phyloP scores from a whole-genome alignment of 176 grass and related monocot species.

The Carex myosuroides region DNA sequence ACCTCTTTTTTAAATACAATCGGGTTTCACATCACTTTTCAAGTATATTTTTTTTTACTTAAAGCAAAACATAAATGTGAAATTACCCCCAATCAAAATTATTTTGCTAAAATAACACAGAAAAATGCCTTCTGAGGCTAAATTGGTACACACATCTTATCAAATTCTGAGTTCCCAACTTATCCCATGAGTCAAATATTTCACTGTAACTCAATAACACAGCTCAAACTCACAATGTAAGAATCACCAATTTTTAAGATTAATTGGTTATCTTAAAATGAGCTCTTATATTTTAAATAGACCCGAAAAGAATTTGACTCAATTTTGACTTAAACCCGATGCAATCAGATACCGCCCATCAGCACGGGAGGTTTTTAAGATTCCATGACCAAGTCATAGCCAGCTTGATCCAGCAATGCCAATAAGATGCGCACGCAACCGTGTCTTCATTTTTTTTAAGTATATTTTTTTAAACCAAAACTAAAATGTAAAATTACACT shows the following conservation, averaged over 20 bases:
- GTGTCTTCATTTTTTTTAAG: neutral
- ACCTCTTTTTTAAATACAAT: neutral
- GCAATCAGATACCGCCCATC: too few relatives aligned
- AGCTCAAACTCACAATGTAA: neutral
- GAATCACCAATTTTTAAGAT: neutral
- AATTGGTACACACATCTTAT: neutral
- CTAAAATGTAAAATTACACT: neutral
- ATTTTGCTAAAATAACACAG: neutral
- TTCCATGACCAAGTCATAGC: neutral
- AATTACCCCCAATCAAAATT: neutral
- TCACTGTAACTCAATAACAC: neutral
- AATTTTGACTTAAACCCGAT: too few relatives aligned
- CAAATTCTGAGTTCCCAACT: too few relatives aligned
- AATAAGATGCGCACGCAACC: neutral
- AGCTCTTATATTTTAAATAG: too few relatives aligned
- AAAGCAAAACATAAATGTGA: neutral
- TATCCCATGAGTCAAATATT: neutral
- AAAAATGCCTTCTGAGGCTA: neutral
- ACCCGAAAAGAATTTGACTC: too few relatives aligned
- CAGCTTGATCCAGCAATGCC: neutral
- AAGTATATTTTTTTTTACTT: neutral
- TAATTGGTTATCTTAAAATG: too few relatives aligned
- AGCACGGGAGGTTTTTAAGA: too few relatives aligned
- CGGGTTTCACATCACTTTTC: neutral
- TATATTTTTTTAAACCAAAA: neutral